Percentiles rank a stretch among this genome's conserved stretches.
phyloP scores from a whole-genome alignment of 352 stramenopile species.

The Ophiocytium majus region DNA sequence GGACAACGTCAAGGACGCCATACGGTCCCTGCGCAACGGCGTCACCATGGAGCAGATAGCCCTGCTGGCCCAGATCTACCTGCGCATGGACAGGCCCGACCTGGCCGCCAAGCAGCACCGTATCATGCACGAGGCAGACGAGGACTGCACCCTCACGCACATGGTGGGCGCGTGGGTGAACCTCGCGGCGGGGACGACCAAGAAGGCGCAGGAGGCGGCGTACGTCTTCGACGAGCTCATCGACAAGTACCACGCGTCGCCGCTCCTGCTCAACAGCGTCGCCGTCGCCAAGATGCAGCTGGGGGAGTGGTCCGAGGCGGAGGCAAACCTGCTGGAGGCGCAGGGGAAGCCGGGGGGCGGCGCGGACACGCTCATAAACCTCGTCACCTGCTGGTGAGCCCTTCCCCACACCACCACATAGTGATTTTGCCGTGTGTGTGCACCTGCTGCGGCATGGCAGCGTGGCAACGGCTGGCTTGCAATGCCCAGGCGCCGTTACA shows the following conservation, averaged over 20 bases:
- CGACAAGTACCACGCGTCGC: constrained; percentile 75
- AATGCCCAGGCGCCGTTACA: no score
- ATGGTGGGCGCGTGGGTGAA: constrained; percentile 79
- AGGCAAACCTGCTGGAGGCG: constrained; percentile 73
- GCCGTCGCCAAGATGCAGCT: constrained; percentile 85
- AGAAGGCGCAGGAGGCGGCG: constrained; percentile 80
- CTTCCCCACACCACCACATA: no score
- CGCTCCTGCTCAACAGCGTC: constrained; percentile 81
- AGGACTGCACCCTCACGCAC: constrained; percentile 93
- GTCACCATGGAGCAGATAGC: constrained; percentile 61
- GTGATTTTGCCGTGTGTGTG: no score
- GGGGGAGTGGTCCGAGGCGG: constrained; percentile 82
- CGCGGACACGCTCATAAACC: constrained; percentile 54
- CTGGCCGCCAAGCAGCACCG: constrained; percentile 60
- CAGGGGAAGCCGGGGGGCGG: constrained; percentile 56
- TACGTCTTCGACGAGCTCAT: constrained; percentile 87
- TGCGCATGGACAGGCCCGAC: constrained; percentile 90
- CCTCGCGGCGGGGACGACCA: constrained; percentile 52
- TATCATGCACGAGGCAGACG: constrained; percentile 81
- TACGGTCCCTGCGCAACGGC: constrained; percentile 82
- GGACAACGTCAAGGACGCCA: constrained; percentile 85
- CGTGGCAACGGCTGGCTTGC: no score
- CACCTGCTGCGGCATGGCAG: no score
- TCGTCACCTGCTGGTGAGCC: constrained; percentile 63
- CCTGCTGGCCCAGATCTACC: constrained; percentile 70